Conservation (phyloP, 768 basidiomycete genomes). For the Leccinellum rugosiceps region DNA sequence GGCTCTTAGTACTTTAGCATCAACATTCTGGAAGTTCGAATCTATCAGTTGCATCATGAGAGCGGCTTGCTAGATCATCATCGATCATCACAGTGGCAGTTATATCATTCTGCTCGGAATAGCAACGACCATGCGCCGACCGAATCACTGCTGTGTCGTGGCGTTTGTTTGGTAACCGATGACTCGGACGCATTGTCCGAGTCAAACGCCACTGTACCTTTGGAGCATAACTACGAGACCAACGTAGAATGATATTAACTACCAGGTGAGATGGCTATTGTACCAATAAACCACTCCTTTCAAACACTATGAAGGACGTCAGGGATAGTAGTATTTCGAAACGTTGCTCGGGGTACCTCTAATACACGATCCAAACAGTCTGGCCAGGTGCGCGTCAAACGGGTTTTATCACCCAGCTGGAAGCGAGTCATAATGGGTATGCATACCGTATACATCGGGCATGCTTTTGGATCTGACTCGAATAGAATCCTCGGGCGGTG, state of each 20-base stretch:
- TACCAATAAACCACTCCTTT: neutral
- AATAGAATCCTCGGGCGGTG: neutral
- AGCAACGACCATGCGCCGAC: neutral
- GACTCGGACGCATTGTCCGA: neutral
- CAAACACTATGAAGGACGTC: neutral
- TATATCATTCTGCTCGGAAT: neutral
- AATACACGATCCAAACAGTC: neutral
- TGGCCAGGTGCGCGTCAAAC: neutral
- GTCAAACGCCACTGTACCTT: neutral
- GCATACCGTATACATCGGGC: neutral
- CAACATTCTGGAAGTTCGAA: neutral
- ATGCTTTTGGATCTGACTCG: conserved; percentile 2
- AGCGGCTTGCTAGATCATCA: neutral
- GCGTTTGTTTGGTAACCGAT: neutral
- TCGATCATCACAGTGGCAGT: too few species aligned
- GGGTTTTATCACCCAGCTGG: neutral
- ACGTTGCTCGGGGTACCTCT: neutral
- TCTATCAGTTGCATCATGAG: neutral
- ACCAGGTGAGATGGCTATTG: neutral
- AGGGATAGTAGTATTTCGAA: neutral
- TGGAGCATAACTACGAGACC: neutral
- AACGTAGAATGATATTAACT: neutral
- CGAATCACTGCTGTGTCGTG: neutral
- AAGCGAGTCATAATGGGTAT: neutral
- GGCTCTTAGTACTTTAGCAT: neutral